These are phyloP conservation scores for Torulaspora delbrueckii DNA, from an alignment of 805 yeast species.

Conservation along the genomic window DNA sequence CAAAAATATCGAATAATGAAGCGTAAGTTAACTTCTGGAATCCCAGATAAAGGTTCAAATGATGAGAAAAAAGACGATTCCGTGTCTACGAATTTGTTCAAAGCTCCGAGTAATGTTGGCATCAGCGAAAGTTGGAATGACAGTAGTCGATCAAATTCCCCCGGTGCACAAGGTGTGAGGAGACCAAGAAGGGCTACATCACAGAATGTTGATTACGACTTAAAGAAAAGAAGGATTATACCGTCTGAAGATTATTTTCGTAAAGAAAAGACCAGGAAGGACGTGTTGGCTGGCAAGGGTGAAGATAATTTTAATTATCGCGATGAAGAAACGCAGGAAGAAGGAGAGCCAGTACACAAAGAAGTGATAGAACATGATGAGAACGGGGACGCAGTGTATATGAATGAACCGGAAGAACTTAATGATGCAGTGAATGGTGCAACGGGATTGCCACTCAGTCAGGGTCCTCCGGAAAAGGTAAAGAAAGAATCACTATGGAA, in stretches of 20 bases:
- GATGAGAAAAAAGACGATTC: conserved; percentile 1
- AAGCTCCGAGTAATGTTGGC: background rate
- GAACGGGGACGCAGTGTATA: conserved; percentile 23
- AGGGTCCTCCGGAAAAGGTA: conserved; percentile 57
- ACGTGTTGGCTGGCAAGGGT: background rate
- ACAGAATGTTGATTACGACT: conserved; percentile 31
- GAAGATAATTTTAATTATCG: background rate
- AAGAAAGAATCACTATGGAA: conserved; percentile 56
- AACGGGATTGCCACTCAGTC: conserved; percentile 70
- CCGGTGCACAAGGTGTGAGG: conserved; percentile 11
- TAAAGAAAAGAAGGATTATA: conserved; percentile 32
- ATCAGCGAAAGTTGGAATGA: background rate
- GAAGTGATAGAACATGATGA: conserved; percentile 16
- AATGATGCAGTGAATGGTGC: conserved; percentile 53
- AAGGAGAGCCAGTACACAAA: background rate
- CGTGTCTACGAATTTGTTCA: background rate
- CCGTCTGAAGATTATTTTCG: conserved; percentile 21
- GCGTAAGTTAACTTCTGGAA: background rate
- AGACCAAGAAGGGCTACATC: conserved; percentile 31
- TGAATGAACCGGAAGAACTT: conserved; percentile 50
- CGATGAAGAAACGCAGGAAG: conserved; percentile 2
- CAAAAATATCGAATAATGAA: background rate
- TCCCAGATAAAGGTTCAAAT: background rate
- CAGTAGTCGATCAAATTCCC: conserved; percentile 11
- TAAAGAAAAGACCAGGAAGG: conserved; percentile 4